Conservation (phyloP, 495 filamentous ascomycete genomes). For the Talaromyces liani region DNA sequence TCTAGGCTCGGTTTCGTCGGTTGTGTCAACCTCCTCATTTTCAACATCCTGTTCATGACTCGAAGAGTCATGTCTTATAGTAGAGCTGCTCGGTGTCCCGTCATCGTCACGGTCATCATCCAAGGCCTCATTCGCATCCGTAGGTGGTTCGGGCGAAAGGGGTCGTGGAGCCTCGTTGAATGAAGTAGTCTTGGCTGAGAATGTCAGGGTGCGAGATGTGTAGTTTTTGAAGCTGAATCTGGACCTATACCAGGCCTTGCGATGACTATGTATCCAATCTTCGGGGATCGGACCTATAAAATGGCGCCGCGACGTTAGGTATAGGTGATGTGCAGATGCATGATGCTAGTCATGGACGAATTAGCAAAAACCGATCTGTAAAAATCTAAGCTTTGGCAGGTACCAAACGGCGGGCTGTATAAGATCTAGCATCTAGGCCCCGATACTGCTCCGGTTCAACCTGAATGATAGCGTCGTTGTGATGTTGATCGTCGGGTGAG, state of each 20-base stretch:
- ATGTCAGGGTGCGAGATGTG: slow-evolving; percentile 47
- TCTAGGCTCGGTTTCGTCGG: neutral
- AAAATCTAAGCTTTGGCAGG: neutral
- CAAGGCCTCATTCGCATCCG: slow-evolving; percentile 4
- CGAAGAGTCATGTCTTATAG: neutral
- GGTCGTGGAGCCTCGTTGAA: neutral
- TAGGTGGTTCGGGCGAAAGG: slow-evolving; percentile 1
- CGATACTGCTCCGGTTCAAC: slow-evolving; percentile 19
- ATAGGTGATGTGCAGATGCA: slow-evolving; percentile 54
- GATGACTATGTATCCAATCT: slow-evolving; percentile 60
- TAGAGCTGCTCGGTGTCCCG: neutral
- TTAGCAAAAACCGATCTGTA: slow-evolving; percentile 4
- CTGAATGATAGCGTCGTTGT: neutral
- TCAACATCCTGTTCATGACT: neutral
- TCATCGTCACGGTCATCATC: neutral
- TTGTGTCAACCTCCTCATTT: neutral
- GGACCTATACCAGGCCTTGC: slow-evolving; percentile 54
- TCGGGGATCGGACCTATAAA: slow-evolving; percentile 65
- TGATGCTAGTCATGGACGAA: slow-evolving; percentile 39
- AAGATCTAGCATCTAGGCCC: slow-evolving; percentile 37
- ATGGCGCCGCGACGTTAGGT: slow-evolving; percentile 54
- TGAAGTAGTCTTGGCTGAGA: slow-evolving; percentile 29
- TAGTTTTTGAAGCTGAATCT: slow-evolving; percentile 48
- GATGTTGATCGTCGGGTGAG: neutral
- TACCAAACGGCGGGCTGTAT: slow-evolving; percentile 51